Percentiles rank a stretch among this genome's conserved stretches.
These are phyloP conservation scores for Mucor mucedo DNA, from an alignment of 371 early-diverging fungal species.

Conservation along the genomic window DNA sequence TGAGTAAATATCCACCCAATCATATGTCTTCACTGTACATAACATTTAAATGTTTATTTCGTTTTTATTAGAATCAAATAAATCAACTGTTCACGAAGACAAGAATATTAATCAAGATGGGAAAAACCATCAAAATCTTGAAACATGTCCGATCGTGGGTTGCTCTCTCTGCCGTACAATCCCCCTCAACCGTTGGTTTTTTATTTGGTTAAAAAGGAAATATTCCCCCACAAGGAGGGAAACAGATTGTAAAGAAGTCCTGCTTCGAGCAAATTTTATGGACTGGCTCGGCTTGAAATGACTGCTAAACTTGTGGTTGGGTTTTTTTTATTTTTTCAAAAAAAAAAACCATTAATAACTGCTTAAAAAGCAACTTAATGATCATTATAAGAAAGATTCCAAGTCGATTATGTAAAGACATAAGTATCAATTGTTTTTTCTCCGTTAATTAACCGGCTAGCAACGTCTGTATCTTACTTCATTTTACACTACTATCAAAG, in stretches of 20 bases:
- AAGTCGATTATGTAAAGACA: no score
- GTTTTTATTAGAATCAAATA: background rate
- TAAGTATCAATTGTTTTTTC: no score
- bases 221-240: constrained; percentile 22
- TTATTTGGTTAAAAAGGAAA: constrained; percentile 24
- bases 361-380: background rate
- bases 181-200: constrained; percentile 23
- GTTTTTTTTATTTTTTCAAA: background rate
- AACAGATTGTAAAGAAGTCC: constrained; percentile 17
- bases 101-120: background rate
- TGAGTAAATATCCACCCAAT: background rate
- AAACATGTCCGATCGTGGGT: constrained; percentile 19
- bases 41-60: background rate
- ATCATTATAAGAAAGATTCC: no score
- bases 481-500: no score
- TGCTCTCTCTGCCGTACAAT: constrained; percentile 39
- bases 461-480: no score
- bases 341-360: background rate
- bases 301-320: constrained; percentile 10
- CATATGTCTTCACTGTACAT: background rate
- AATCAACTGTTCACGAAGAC: constrained; percentile 13
- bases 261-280: background rate
- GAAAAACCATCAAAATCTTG: background rate
- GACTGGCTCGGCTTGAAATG: background rate
- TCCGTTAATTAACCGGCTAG: no score